Percentiles rank a stretch among this genome's conserved stretches.
Conservation (phyloP, 495 filamentous ascomycete genomes). For the Oleoguttula mirabilis region DNA sequence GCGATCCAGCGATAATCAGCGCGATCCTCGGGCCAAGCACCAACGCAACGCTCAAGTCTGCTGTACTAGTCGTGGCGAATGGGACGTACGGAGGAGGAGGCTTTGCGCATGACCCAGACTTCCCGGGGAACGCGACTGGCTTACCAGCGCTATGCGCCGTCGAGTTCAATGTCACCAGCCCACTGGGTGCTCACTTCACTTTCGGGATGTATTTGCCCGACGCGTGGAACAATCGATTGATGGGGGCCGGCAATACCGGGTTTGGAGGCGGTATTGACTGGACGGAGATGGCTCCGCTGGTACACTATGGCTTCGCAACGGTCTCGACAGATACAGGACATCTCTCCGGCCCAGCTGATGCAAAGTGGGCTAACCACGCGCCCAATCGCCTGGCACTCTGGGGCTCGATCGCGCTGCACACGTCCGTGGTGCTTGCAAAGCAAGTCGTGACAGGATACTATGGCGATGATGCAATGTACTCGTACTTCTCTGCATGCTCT, state of each 20-base stretch:
- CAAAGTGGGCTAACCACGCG: constrained; percentile 37
- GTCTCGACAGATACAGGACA: constrained; percentile 48
- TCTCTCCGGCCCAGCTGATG: constrained; percentile 29
- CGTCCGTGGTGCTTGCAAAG: constrained; percentile 33
- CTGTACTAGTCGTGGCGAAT: too few species aligned
- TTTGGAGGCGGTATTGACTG: constrained; percentile 45
- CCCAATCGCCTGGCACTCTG: constrained; percentile 28
- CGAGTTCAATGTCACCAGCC: constrained; percentile 35
- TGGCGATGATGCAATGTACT: constrained; percentile 29
- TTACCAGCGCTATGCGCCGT: constrained; percentile 41
- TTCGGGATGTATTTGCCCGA: constrained; percentile 42
- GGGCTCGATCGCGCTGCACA: constrained; percentile 41
- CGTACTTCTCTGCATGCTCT: constrained; percentile 45
- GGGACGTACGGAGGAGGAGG: too few species aligned
- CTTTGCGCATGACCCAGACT: constrained; percentile 26
- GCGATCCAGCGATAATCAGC: constrained; percentile 2
- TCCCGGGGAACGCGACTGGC: constrained; percentile 34
- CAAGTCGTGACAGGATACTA: constrained; percentile 34
- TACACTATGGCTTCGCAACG: constrained; percentile 38
- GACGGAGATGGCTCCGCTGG: constrained; percentile 40
- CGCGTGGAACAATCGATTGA: constrained; percentile 39
- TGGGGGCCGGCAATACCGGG: constrained; percentile 39
- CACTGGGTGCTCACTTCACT: constrained; percentile 32
- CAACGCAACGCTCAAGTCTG: constrained; percentile 18
- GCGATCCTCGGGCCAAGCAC: background rate